Base-by-base conservation (phyloP, 2,329 filamentous ascomycete genomes). In the Aspergillus pseudoterreus region DNA sequence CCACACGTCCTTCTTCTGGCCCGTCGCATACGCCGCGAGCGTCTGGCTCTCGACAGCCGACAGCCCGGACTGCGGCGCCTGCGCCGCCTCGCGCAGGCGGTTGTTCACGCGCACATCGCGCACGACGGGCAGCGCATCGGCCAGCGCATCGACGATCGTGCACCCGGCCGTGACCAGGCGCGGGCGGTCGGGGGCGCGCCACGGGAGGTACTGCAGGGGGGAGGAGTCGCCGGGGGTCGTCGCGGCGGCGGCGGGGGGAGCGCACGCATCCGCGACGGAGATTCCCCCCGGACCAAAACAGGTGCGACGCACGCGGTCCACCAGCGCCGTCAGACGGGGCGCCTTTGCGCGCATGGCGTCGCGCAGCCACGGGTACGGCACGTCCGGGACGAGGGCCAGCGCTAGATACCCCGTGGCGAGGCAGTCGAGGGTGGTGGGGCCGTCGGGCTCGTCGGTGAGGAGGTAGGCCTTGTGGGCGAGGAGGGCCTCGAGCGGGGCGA, bases 371-470 rank as follows among this genome's bases (percentile, higher is more conserved):
- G 79, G 69, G 49, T 84, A 80, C 14, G 84, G 82, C 19, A 88
- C 66, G 8, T 79, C 70, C 1, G 85, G 80, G 21, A 80, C 76
- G 1, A 87, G 75, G 75, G 94, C 87, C 45, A 96, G 73, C 2
- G 83, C 80, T 33, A 97, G 75, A 67, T 95, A 95, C 10, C 86
- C 94, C 62, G 90, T 82, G 0, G 84, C 85, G 43, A 96, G 69
- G 65, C 89, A 96, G 69, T 96, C 92, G 21, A 95, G 71, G 49
- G 80, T 83, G 2, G 82, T 83, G 0, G 82, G 78, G n/a, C 73
- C 63, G 1, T 73, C 66, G 8, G 53, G 56, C 1, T 73, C 67
- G n/a, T 56, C 54, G 10, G 73, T 74, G 1, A 88, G 72, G 10
- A 89, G 68, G 62, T 81, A 86, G 2, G 70, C 63, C 54, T 82